Evolutionary conservation across 2,329 filamentous ascomycete genomes (phyloP).

Genomic region (Sarocladium oryzae): DNA sequence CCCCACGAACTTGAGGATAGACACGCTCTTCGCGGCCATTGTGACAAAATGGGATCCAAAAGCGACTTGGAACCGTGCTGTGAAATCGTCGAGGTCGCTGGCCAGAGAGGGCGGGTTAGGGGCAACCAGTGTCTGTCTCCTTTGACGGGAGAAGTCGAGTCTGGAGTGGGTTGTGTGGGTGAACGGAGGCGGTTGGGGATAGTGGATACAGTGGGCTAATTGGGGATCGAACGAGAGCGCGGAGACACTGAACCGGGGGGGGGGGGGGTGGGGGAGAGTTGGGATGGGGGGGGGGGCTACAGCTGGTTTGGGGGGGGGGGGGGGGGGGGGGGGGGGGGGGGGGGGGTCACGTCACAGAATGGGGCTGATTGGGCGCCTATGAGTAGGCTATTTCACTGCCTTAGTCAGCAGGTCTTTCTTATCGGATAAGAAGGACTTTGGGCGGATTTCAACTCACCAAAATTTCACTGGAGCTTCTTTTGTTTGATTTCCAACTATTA

Average conservation of each 20-base stretch:
- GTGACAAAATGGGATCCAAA: conserved; percentile 9
- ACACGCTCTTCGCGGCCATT: conserved; percentile 65
- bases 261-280: too few relatives aligned
- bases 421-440: neutral
- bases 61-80: neutral
- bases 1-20: conserved; percentile 85
- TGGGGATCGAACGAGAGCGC: neutral
- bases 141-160: too few relatives aligned
- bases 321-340: too few relatives aligned
- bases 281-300: too few relatives aligned
- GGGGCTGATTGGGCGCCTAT: neutral
- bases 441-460: neutral
- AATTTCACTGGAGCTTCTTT: conserved; percentile 6
- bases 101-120: too few relatives aligned
- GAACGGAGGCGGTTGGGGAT: conserved; percentile 9
- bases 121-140: too few relatives aligned
- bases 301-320: too few relatives aligned
- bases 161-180: neutral
- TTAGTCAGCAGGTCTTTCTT: neutral
- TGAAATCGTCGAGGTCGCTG: neutral
- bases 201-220: neutral
- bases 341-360: conserved; percentile 8
- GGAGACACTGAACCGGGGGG: too few relatives aligned
- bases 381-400: too few relatives aligned
- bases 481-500: neutral